Evolutionary conservation across 2,329 filamentous ascomycete genomes (phyloP), one percentile per base, ranked within the genome.

Genomic region (Sarocladiaceae sp.): DNA sequence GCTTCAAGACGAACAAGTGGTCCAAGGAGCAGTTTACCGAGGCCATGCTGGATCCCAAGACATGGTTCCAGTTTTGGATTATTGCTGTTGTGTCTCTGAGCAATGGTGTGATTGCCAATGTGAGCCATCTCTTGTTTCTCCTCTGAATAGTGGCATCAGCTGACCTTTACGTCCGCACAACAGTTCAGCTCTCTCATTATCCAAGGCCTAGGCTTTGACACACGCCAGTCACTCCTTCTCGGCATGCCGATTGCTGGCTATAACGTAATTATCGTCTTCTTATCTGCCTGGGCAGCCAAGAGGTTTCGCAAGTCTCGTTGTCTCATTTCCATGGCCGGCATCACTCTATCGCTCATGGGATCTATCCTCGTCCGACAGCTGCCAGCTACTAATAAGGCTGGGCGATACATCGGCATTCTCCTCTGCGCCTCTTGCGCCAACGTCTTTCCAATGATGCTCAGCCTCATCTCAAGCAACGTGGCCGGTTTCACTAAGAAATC

Each of bases 401-500:
- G 40, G 8, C 22, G 40, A 5, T 18, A 15, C 13, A 29, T 46
- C 22, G 8, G 10, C 17, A 15, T 46, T 25, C 15, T 15, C 23
- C 8, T 46, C 11, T 15, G 10, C 22, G 17, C 8, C 11, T 28
- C 17, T 28, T 15, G 10, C 40, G 17, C 17, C 17, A 18, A 18
- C 40, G 17, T 4, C 13, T 60, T 64, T 39, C 60, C 64, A 15
- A 69, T 85, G 29, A 66, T 74, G 42, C 71, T 85, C 64, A 77
- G 77, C 10, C 73, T 85, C 67, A 70, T 81, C 29, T 75, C 76
- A 1, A 72, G 78, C 5, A 86, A 86, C 59, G 70, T 83, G 28
- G 81, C 76, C 18, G 83, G 82, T 1, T 79, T 83, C 51, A 86
- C 82, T 1, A 86, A 86, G 67, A 84, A 83, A 59, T 73, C 75